Conservation (phyloP, 495 filamentous ascomycete species). For the Usnea hakonensis region DNA sequence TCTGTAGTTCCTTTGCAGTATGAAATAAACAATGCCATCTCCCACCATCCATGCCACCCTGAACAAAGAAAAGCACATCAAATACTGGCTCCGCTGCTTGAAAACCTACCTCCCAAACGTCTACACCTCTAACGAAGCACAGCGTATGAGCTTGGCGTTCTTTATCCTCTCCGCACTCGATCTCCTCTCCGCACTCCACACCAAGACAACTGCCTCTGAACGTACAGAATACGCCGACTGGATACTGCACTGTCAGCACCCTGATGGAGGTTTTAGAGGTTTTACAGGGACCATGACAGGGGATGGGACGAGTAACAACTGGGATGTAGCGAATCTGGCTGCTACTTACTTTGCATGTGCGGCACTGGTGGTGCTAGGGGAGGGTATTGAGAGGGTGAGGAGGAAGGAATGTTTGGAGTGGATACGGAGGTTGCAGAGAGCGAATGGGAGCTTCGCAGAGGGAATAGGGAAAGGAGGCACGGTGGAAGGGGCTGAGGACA, state of each 20-base stretch:
- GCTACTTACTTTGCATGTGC: constrained; percentile 83
- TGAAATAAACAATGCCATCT: constrained; percentile 26
- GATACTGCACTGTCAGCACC: constrained; percentile 70
- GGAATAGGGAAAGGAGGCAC: constrained; percentile 50
- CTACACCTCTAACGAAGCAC: constrained; percentile 82
- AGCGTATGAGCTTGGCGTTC: constrained; percentile 80
- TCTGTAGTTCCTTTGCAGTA: neutral
- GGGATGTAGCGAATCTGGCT: constrained; percentile 77
- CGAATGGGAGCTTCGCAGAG: constrained; percentile 89
- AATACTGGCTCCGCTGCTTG: constrained; percentile 87
- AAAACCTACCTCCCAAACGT: constrained; percentile 69
- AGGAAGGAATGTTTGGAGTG: constrained; percentile 60
- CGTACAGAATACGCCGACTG: constrained; percentile 55
- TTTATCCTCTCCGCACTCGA: constrained; percentile 83
- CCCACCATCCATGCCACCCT: constrained; percentile 35
- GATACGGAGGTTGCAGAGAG: constrained; percentile 68
- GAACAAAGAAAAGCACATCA: constrained; percentile 67
- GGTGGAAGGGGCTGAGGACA: constrained; percentile 72
- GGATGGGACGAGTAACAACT: constrained; percentile 39
- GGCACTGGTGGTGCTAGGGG: constrained; percentile 64
- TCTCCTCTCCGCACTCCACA: constrained; percentile 56
- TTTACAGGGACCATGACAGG: constrained; percentile 61
- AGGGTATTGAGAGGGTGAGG: constrained; percentile 61
- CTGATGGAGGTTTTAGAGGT: constrained; percentile 70
- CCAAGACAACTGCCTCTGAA: constrained; percentile 49